These are phyloP conservation scores for Debaryomycetaceae sp. DNA, from an alignment of 1,139 yeast species.

Conservation along the genomic window DNA sequence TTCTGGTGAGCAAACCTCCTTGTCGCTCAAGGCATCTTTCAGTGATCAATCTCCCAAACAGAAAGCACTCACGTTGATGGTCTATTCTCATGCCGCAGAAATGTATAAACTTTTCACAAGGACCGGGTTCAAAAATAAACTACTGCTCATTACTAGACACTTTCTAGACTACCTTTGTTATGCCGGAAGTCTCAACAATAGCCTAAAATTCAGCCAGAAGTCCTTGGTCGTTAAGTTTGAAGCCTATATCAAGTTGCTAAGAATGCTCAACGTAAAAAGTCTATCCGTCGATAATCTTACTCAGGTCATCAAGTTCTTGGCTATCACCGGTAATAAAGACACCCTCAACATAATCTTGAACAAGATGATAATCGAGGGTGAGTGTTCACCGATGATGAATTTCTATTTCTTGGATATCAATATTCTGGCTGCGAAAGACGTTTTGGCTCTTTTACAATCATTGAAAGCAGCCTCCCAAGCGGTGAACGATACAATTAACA, in stretches of 20 bases:
- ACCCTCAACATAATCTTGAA: constrained; percentile 25
- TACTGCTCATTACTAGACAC: background rate
- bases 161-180: background rate
- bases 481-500: constrained; percentile 17
- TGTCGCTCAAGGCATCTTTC: background rate
- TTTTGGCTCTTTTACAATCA: constrained; percentile 13
- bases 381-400: constrained; percentile 19
- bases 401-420: constrained; percentile 29
- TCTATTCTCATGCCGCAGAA: background rate
- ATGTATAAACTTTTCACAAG: background rate
- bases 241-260: constrained; percentile 20
- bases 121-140: background rate
- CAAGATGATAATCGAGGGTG: constrained; percentile 20
- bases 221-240: constrained; percentile 8
- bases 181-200: background rate
- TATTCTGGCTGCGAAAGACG: constrained; percentile 13
- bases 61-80: background rate
- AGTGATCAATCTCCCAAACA: background rate
- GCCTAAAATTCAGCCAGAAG: background rate
- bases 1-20: background rate
- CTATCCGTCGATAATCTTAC: constrained; percentile 23
- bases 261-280: constrained; percentile 13
- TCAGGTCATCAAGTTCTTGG: constrained; percentile 25
- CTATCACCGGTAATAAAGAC: constrained; percentile 19
- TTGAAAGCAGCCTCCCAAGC: constrained; percentile 15